These are phyloP conservation scores for Zymoseptoria brevis DNA, from an alignment of 2,329 filamentous ascomycete species.

Conservation along the genomic window DNA sequence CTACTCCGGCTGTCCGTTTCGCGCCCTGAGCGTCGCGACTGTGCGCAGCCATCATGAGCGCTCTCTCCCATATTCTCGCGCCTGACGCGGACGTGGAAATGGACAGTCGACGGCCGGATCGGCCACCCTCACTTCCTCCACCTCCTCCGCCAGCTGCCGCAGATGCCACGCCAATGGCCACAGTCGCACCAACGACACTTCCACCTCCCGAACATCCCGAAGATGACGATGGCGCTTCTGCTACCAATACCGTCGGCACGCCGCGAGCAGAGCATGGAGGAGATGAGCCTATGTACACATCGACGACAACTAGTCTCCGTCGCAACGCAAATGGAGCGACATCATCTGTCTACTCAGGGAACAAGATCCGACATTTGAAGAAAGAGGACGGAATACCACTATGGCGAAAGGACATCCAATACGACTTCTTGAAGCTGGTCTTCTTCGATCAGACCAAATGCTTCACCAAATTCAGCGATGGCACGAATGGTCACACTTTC, in stretches of 20 bases:
- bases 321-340: conserved; percentile 59
- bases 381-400: conserved; percentile 82
- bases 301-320: conserved; percentile 45
- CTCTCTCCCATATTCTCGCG: conserved; percentile 8
- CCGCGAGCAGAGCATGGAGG: conserved; percentile 9
- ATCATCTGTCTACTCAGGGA: conserved; percentile 59
- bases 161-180: conserved; percentile 1
- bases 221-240: conserved; percentile 10
- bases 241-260: neutral
- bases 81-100: neutral
- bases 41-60: conserved; percentile 4
- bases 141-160: conserved; percentile 9
- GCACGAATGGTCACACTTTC: conserved; percentile 65
- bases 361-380: conserved; percentile 78
- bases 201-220: conserved; percentile 12
- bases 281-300: conserved; percentile 35
- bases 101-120: neutral
- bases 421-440: conserved; percentile 71
- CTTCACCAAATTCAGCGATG: conserved; percentile 89
- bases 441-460: conserved; percentile 68
- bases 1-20: neutral
- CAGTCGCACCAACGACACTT: conserved; percentile 6
- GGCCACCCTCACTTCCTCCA: neutral
- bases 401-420: conserved; percentile 82
- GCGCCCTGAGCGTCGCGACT: neutral